Evolutionary conservation across 2,329 filamentous ascomycete genomes (phyloP), one percentile per base, ranked within the genome.

Genomic region (Lasiodiplodia sp.): DNA sequence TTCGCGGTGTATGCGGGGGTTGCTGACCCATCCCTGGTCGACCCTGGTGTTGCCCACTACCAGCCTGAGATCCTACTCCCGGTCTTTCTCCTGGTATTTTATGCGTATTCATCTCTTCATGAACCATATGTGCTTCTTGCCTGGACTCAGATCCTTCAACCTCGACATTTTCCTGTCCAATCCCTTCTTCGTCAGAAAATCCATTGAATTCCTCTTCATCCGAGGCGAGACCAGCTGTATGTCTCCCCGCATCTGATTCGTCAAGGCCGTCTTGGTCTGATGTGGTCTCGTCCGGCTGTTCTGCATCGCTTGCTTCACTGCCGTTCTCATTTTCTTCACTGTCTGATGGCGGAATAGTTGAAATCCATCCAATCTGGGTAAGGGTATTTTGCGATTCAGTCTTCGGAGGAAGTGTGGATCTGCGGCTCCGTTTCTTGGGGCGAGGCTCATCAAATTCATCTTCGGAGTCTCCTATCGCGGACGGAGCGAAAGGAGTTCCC

Each of bases 351-450:
- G 47, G 51, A 12, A 56, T 51, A 14, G 44, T 51, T 1, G 51
- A 57, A 7, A 65, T 10, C 52, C 52, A 68, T n/a, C 60, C 67
- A 49, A 68, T 68, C 38, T 68, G 67, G 5, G 67, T 68, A 2
- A 68, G 51, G 8, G 67, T 68, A n/a, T 57, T 64, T 23, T 68
- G 67, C 16, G 52, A 60, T 18, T 67, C 34, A 7, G 66, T 55
- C 34, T 68, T 68, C 11, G 25, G 23, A n/a, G 66, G 56, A 14
- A 68, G 44, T 4, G 16, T 21, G 12, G 18, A 34, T 7, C 25
- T 47, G 51, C 64, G 55, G 18, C 56, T 62, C 49, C 21, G 53
- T 34, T 62, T 68, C 7, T 16, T 68, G 16, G 47, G 23, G 3
- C 21, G 56, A 6, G 23, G n/a, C 8, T 34, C 66, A 8, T 62